These are phyloP conservation scores for Ogataea hybrid DNA, from an alignment of 1,139 yeast genomes.

Conservation along the genomic window DNA sequence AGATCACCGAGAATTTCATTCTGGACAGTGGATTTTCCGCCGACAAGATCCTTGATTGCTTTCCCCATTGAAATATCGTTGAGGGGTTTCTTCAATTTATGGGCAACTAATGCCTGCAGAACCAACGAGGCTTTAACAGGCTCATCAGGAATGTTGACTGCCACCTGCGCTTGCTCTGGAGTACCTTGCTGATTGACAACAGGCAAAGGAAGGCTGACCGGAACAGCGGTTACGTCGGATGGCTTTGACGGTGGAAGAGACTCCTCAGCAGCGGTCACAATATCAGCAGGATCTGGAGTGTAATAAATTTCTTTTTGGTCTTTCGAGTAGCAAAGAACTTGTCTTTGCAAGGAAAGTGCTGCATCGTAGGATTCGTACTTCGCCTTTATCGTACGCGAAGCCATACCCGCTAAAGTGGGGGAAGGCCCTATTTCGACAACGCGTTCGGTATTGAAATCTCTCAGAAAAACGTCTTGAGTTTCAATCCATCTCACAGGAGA, in stretches of 20 bases:
- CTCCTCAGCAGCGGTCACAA: not conserved
- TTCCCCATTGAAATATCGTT: constrained; percentile 85
- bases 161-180: constrained; percentile 72
- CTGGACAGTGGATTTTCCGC: constrained; percentile 98
- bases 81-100: constrained; percentile 86
- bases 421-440: constrained; percentile 99
- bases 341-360: constrained; percentile 94
- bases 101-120: constrained; percentile 89
- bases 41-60: constrained; percentile 94
- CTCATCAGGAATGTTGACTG: constrained; percentile 79
- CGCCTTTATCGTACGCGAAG: constrained; percentile 92
- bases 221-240: not conserved
- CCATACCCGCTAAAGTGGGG: constrained; percentile 98
- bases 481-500: constrained; percentile 99
- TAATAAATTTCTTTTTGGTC: constrained; percentile 96
- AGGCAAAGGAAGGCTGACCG: constrained; percentile 28
- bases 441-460: constrained; percentile 92
- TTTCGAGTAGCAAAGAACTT: constrained; percentile 91
- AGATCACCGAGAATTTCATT: constrained; percentile 97
- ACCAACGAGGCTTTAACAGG: constrained; percentile 84
- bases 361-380: constrained; percentile 98
- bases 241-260: constrained; percentile 6
- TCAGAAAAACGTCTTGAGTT: constrained; percentile 95
- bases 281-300: constrained; percentile 77
- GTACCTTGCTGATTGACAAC: constrained; percentile 34